phyloP scores from a whole-genome alignment of 257 asterid species.

The Nemophila menziesii region DNA sequence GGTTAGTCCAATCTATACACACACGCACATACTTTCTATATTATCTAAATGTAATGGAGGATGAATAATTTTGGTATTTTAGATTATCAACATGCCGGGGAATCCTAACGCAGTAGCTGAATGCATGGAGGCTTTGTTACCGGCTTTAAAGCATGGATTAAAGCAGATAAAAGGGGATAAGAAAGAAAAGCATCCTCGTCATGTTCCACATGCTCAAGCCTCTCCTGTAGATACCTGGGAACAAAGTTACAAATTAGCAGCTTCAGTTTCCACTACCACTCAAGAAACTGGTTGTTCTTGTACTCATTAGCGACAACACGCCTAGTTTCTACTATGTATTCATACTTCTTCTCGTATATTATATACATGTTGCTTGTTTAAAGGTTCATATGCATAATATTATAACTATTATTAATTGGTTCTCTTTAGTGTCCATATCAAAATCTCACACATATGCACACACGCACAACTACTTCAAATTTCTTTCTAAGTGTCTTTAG shows the following conservation, averaged over 20 bases:
- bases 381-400: too few relatives aligned
- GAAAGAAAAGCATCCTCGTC: constrained; percentile 39
- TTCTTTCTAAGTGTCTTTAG: too few relatives aligned
- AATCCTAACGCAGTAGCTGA: constrained; percentile 95
- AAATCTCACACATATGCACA: too few relatives aligned
- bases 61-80: constrained; percentile 3
- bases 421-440: too few relatives aligned
- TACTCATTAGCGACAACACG: constrained; percentile 15
- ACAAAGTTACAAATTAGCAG: constrained; percentile 23
- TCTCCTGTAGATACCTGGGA: constrained; percentile 33
- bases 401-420: too few relatives aligned
- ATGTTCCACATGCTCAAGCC: constrained; percentile 32
- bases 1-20: constrained; percentile 29
- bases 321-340: too few relatives aligned
- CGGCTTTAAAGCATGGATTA: constrained; percentile 90
- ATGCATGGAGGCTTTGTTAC: constrained; percentile 84
- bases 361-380: too few relatives aligned
- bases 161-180: constrained; percentile 56
- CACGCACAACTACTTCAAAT: too few relatives aligned
- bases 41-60: background rate
- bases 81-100: constrained; percentile 99
- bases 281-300: constrained; percentile 25
- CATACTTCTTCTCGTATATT: too few relatives aligned
- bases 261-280: constrained; percentile 16
- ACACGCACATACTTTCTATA: background rate